Evolutionary conservation across 805 yeast species (phyloP).

Genomic region (Komagataella kurtzmanii): DNA sequence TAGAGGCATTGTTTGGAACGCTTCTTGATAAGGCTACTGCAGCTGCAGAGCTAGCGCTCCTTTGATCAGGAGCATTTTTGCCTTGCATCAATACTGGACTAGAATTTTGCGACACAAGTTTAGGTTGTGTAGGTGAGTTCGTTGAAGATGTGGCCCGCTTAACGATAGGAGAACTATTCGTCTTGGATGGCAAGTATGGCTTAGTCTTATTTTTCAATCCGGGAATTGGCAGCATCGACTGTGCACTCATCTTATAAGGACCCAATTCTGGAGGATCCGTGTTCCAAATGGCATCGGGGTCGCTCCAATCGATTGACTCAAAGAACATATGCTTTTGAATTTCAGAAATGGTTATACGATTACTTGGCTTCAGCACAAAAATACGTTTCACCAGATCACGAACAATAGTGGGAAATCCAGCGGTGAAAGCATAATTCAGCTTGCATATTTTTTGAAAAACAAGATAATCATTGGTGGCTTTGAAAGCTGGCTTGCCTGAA

Average conservation of each 20-base stretch:
- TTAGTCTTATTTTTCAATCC: conserved; percentile 20
- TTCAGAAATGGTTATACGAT: conserved; percentile 41
- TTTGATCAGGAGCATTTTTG: not conserved
- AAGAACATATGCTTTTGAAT: conserved; percentile 58
- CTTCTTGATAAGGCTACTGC: conserved; percentile 29
- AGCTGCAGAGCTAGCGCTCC: not conserved
- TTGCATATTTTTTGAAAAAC: conserved; percentile 76
- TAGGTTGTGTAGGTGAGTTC: conserved; percentile 2
- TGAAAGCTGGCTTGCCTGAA: conserved; percentile 66
- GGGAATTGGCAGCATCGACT: conserved; percentile 69
- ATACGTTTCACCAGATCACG: conserved; percentile 65
- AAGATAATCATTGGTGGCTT: conserved; percentile 69
- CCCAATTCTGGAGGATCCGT: conserved; percentile 47
- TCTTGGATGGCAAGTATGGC: conserved; percentile 3
- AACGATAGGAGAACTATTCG: not conserved
- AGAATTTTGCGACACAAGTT: not conserved
- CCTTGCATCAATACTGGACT: not conserved
- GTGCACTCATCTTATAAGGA: conserved; percentile 64
- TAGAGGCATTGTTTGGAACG: conserved; percentile 22
- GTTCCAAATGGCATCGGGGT: conserved; percentile 45
- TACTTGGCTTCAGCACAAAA: conserved; percentile 48
- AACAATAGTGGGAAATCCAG: conserved; percentile 65
- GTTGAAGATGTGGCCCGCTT: not conserved
- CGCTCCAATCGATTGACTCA: conserved; percentile 37
- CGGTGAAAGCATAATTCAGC: conserved; percentile 70